Percentiles rank a stretch among this genome's conserved stretches.
These are phyloP conservation scores for Chlamydomonas asymmetrica DNA, from an alignment of 139 green algal species.

Conservation along the genomic window DNA sequence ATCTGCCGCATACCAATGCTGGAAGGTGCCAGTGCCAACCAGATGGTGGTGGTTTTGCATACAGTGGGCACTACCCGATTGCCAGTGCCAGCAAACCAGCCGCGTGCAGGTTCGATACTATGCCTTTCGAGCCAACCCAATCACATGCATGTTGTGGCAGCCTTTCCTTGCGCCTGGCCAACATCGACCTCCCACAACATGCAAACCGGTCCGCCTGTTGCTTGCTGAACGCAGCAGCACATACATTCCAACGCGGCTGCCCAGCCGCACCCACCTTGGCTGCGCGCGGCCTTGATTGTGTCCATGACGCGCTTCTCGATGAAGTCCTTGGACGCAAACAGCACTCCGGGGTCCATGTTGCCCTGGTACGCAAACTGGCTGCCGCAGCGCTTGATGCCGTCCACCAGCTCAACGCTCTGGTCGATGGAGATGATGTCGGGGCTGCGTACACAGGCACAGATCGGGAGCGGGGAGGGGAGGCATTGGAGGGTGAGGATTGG, in stretches of 20 bases:
- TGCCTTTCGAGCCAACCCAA: no score
- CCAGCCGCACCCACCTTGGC: constrained; percentile 13
- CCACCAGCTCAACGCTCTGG: constrained; percentile 79
- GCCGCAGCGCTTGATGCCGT: constrained; percentile 81
- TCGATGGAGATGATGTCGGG: constrained; percentile 84
- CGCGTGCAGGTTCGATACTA: no score
- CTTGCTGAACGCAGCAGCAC: background rate
- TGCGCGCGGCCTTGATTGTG: constrained; percentile 64
- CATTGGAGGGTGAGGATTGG: no score
- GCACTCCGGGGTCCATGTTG: constrained; percentile 91
- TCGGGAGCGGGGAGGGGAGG: no score
- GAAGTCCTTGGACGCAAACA: constrained; percentile 81
- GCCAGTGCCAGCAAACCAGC: background rate
- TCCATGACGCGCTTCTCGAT: constrained; percentile 84
- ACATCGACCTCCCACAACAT: background rate
- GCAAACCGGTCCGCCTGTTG: background rate
- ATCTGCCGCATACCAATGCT: background rate
- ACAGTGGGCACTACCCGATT: background rate
- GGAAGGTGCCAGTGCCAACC: background rate
- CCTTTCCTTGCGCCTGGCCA: background rate
- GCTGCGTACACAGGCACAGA: no score
- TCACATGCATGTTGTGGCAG: background rate
- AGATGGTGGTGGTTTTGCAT: background rate
- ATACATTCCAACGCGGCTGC: background rate
- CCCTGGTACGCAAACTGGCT: constrained; percentile 85